Evolutionary conservation across 2,329 filamentous ascomycete species (phyloP).

Genomic region (Colletotrichum chlorophyti): DNA sequence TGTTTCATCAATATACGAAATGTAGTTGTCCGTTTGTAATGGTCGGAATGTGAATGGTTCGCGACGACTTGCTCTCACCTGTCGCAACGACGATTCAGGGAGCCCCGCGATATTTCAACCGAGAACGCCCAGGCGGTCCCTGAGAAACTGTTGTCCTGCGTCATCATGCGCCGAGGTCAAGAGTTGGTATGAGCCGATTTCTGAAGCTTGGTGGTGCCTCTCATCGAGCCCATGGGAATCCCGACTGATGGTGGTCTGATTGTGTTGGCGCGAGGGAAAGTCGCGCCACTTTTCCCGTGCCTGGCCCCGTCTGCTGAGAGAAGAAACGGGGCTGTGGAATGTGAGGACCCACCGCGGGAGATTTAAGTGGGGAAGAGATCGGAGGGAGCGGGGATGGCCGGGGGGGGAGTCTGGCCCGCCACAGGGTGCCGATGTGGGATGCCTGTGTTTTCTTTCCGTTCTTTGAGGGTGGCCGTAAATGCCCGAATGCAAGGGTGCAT

Average conservation of each 20-base stretch:
- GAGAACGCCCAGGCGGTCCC: background rate
- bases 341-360: background rate
- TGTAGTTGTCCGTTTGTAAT: background rate
- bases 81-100: background rate
- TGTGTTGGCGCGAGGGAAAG: conserved; percentile 1
- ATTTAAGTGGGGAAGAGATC: background rate
- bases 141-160: background rate
- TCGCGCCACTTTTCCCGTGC: conserved; percentile 4
- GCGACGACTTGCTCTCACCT: background rate
- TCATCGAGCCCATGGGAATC: background rate
- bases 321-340: background rate
- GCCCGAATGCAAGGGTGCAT: background rate
- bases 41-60: background rate
- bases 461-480: background rate
- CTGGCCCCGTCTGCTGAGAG: background rate
- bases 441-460: background rate
- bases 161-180: conserved; percentile 27
- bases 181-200: background rate
- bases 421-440: background rate
- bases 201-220: background rate
- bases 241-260: conserved; percentile 28
- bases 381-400: no score
- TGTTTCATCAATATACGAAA: no score
- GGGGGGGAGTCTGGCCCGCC: background rate
- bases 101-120: conserved; percentile 20